These are phyloP conservation scores for Beta lomatogona DNA, from an alignment of 179 eudicot genomes.

Conservation along the genomic window DNA sequence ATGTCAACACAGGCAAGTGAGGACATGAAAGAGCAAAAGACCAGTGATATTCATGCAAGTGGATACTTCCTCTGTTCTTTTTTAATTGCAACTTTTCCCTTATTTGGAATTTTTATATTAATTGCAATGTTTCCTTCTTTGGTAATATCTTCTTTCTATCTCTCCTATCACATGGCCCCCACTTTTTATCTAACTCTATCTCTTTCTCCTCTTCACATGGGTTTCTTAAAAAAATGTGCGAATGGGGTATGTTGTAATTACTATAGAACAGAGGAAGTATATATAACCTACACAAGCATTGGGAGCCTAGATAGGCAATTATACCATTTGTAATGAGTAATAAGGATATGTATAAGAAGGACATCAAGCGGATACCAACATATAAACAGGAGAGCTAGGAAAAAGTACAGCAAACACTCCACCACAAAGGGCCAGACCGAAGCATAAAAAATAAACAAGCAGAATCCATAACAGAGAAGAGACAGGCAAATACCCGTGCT, in stretches of 20 bases:
- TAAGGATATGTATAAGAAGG: not conserved
- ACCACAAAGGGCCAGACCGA: not conserved
- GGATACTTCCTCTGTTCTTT: not conserved
- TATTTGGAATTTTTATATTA: no score
- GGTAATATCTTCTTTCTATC: no score
- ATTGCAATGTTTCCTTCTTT: no score
- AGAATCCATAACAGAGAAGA: conserved; percentile 12
- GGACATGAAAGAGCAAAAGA: not conserved
- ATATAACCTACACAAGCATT: not conserved
- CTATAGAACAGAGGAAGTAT: no score
- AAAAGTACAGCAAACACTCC: not conserved
- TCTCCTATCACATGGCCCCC: no score
- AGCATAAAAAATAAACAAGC: not conserved
- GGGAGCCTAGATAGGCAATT: not conserved
- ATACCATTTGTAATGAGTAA: not conserved
- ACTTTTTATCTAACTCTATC: no score
- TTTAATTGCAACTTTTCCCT: no score
- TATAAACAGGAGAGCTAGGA: not conserved
- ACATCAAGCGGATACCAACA: not conserved
- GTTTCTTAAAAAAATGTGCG: no score
- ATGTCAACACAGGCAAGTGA: not conserved
- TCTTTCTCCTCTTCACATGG: no score
- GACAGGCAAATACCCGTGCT: conserved; percentile 55
- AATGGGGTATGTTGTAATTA: no score
- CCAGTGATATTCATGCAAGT: not conserved